These are phyloP conservation scores for Coemansia pectinata DNA, from an alignment of 192 early-diverging fungal genomes.

Conservation along the genomic window DNA sequence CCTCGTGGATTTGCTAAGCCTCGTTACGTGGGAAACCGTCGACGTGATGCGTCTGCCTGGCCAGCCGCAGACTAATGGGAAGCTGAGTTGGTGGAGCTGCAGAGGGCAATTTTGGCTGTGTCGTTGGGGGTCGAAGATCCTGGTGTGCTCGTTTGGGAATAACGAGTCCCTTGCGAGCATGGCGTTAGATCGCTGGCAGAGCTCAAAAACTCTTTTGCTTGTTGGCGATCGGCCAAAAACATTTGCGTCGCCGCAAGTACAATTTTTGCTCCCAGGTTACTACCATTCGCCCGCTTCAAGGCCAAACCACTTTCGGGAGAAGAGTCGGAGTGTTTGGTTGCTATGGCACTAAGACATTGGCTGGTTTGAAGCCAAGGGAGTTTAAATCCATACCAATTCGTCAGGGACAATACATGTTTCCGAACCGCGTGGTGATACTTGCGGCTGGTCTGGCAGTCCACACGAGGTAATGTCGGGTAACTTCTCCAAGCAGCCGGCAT, in stretches of 20 bases:
- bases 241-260: slow-evolving; percentile 86
- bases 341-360: slow-evolving; percentile 71
- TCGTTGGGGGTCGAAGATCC: too few relatives aligned
- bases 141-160: slow-evolving; percentile 66
- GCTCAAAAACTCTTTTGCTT: slow-evolving; percentile 85
- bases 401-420: slow-evolving; percentile 55
- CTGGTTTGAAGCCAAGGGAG: slow-evolving; percentile 90
- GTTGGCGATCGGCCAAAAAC: slow-evolving; percentile 87
- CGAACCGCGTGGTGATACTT: too few relatives aligned
- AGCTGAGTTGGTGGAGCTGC: slow-evolving; percentile 42
- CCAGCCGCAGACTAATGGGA: slow-evolving; percentile 90
- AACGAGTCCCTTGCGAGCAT: slow-evolving; percentile 34
- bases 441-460: too few relatives aligned
- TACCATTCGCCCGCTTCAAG: too few relatives aligned
- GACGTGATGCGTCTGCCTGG: slow-evolving; percentile 94
- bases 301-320: slow-evolving; percentile 9
- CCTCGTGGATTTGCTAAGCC: neutral
- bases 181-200: slow-evolving; percentile 29
- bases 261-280: slow-evolving; percentile 77
- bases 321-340: slow-evolving; percentile 55
- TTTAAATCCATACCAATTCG: slow-evolving; percentile 65
- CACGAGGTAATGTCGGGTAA: too few relatives aligned
- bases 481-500: too few relatives aligned
- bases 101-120: too few relatives aligned
- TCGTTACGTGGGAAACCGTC: slow-evolving; percentile 34